Evolutionary conservation across 2,329 filamentous ascomycete species (phyloP), one percentile per base, ranked within the genome.

Genomic region (Myriosclerotinia scirpicola): DNA sequence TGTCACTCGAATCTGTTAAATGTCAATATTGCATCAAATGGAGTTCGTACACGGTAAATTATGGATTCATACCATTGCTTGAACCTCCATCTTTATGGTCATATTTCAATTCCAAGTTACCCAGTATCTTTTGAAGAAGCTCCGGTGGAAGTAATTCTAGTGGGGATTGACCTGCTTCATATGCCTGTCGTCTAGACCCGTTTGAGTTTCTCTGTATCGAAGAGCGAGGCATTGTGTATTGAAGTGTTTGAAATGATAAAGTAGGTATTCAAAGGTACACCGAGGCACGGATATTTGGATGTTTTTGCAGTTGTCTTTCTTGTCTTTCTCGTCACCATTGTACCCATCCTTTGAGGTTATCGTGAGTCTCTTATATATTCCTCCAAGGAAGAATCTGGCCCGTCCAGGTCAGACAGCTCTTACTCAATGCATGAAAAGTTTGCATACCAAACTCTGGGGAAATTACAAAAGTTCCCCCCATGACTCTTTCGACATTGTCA

Each of bases 141-240:
- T 92, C 89, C 48, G 83, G 80, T 0, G 89, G 89, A 12, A 92
- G 81, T 68, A 77, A 84, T 79, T 92, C 90, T 55, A 92, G 78
- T 40, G 82, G 80, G 22, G 89, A 80, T 34, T 80, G 36, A 46
- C 66, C 54, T 40, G 50, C 44, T 20, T 65, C 36, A 17, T 59
- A 60, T 30, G 54, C 30, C 17, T 50, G 46, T 11, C 30, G 46
- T 6, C 30, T 54, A n/a, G 36, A 6, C 38, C 54, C 30, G 36
- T 46, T 52, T 7, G 48, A 17, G 20, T 9, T n/a, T 53, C 20
- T 34, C 22, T 50, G 44, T 1, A 52, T 36, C 12, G 44, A 26
- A 36, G 38, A 60, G 54, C 15, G n/a, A 53, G 54, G 8, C 54
- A 61, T 65, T 34, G 22, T 46, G 46, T 40, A 15, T 17, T 12